These are phyloP conservation scores for Penicillium digitatum DNA, from an alignment of 2,329 filamentous ascomycete genomes.

Conservation along the genomic window DNA sequence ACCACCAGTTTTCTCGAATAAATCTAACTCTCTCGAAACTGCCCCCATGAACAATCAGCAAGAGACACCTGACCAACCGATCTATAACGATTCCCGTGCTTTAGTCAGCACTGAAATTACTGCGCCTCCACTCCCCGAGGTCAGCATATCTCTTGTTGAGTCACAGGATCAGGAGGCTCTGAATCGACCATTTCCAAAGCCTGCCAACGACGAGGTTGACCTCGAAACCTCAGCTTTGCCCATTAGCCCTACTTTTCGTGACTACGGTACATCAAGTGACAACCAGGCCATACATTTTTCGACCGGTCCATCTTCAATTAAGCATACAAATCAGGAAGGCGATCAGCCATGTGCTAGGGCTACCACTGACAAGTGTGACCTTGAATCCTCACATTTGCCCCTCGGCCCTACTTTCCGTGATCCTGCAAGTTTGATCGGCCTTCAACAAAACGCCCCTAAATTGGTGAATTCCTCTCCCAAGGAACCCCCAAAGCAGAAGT, in stretches of 20 bases:
- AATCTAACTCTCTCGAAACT: not conserved
- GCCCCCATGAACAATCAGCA: not conserved
- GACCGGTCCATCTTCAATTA: not conserved
- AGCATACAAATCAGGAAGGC: not conserved
- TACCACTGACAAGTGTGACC: not conserved
- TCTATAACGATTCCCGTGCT: not conserved
- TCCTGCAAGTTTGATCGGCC: not conserved
- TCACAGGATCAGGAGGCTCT: not conserved
- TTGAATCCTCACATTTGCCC: not conserved
- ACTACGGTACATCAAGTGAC: not conserved
- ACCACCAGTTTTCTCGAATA: not conserved
- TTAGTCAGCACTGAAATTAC: not conserved
- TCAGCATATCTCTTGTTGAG: not conserved
- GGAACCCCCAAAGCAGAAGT: not conserved
- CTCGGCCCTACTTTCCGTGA: not conserved
- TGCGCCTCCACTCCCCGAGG: not conserved
- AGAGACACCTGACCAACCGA: not conserved
- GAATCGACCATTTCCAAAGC: not conserved
- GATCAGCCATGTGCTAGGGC: not conserved
- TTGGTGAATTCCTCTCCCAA: not conserved
- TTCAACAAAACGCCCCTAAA: not conserved
- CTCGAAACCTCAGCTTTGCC: constrained; percentile 1
- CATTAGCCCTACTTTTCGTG: constrained; percentile 3
- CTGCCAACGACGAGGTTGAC: not conserved
- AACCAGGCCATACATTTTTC: not conserved